phyloP scores from a whole-genome alignment of 768 basidiomycete genomes.

The Panellus pusillus region DNA sequence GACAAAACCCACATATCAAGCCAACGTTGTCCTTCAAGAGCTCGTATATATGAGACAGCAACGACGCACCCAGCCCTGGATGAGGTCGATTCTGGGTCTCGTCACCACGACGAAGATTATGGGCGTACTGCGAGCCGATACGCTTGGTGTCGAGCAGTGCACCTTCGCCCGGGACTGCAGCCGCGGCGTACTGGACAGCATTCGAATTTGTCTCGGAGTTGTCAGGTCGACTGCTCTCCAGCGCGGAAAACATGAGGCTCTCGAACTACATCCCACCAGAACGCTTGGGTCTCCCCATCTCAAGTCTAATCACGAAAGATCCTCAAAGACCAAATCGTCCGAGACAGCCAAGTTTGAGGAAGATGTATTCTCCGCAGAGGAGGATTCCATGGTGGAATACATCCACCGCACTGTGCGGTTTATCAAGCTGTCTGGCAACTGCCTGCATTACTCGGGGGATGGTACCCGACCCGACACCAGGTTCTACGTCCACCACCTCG shows the following conservation, averaged over 20 bases:
- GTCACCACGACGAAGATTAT: slow-evolving; percentile 4
- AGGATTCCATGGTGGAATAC: too few species aligned
- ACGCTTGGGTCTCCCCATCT: neutral
- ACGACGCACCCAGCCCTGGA: slow-evolving; percentile 13
- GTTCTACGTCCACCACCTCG: too few species aligned
- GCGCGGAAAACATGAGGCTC: slow-evolving; percentile 11
- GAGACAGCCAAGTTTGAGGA: too few species aligned
- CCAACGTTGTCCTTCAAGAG: slow-evolving; percentile 4
- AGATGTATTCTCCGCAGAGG: too few species aligned
- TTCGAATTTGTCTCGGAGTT: slow-evolving; percentile 7
- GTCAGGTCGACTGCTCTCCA: slow-evolving; percentile 1
- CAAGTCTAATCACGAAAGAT: too few species aligned
- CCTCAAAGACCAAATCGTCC: too few species aligned
- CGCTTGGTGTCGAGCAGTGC: slow-evolving; percentile 11
- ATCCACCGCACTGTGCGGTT: too few species aligned
- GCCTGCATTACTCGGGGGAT: too few species aligned
- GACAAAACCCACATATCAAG: neutral
- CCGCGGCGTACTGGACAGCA: slow-evolving; percentile 8
- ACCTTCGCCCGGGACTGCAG: slow-evolving; percentile 1
- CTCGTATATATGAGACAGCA: slow-evolving; percentile 7
- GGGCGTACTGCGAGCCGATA: slow-evolving; percentile 7
- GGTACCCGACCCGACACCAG: too few species aligned
- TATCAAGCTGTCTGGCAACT: too few species aligned
- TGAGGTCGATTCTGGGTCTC: slow-evolving; percentile 6
- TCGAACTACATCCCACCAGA: neutral